A percentile compares a stretch with the other conserved stretches of the same genome.
phyloP scores from a whole-genome alignment of 2,329 filamentous ascomycete genomes.

The Trichoderma aggressivum region DNA sequence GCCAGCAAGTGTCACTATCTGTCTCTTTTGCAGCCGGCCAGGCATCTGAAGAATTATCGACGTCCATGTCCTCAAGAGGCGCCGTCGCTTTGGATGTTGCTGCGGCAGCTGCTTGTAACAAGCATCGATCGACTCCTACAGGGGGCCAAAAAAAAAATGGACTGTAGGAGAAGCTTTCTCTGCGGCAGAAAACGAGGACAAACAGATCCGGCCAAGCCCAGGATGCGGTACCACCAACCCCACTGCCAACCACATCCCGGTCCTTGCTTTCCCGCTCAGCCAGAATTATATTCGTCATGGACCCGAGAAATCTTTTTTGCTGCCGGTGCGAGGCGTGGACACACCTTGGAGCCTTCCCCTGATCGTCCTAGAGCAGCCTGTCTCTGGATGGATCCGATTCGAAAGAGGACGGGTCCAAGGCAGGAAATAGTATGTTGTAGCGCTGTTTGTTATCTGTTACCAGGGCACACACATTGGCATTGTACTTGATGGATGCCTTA shows the following conservation, averaged over 20 bases:
- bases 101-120: neutral
- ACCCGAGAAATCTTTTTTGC: neutral
- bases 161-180: neutral
- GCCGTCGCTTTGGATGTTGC: neutral
- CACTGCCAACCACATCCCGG: constrained; percentile 1
- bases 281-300: constrained; percentile 18
- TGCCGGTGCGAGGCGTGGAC: neutral
- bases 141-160: neutral
- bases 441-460: neutral
- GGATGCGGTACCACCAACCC: constrained; percentile 2
- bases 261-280: constrained; percentile 16
- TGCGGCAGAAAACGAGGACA: neutral
- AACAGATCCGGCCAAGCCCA: neutral
- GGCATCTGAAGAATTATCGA: neutral
- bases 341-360: constrained; percentile 5
- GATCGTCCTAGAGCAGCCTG: constrained; percentile 2
- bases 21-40: neutral
- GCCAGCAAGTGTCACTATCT: neutral
- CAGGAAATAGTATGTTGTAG: neutral
- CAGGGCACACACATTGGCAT: neutral
- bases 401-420: neutral
- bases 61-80: neutral
- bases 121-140: neutral
- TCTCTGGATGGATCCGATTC: neutral
- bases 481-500: neutral